Evolutionary conservation across 1,284 basidiomycete genomes (phyloP).

Genomic region (Irpex lacteus): DNA sequence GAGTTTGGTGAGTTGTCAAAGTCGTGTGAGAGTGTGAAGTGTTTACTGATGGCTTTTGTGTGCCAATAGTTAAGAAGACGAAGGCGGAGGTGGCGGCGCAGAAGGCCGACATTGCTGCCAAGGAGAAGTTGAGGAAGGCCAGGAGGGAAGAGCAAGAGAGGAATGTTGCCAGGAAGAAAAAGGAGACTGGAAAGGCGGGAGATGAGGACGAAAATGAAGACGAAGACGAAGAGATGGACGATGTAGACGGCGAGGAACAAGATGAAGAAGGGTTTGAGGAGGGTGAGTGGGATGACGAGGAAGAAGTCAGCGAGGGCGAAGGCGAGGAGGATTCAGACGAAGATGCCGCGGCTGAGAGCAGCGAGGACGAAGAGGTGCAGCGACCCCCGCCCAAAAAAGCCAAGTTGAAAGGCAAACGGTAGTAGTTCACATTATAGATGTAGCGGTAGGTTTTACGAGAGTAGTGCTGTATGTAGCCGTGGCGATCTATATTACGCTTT

Average conservation of each 20-base stretch:
- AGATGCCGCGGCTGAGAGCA: conserved; percentile 37
- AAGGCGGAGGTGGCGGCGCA: conserved; percentile 68
- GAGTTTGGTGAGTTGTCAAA: conserved; percentile 66
- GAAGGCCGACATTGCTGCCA: conserved; percentile 73
- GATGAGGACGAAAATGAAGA: conserved; percentile 38
- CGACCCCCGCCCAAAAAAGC: conserved; percentile 38
- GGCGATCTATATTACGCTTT: not conserved
- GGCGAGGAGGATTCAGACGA: conserved; percentile 34
- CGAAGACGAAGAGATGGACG: conserved; percentile 40
- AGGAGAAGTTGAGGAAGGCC: conserved; percentile 71
- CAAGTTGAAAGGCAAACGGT: conserved; percentile 38
- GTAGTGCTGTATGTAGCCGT: not conserved
- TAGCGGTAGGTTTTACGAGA: conserved; percentile 7
- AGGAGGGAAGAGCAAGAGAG: conserved; percentile 84
- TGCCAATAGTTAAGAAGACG: conserved; percentile 71
- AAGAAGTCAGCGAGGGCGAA: conserved; percentile 59
- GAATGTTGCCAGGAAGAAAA: conserved; percentile 83
- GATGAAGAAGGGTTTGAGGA: conserved; percentile 43
- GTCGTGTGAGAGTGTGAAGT: not conserved
- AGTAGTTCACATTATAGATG: conserved; percentile 8
- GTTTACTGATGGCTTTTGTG: not conserved
- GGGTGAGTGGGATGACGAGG: conserved; percentile 60
- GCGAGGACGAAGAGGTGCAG: conserved; percentile 31
- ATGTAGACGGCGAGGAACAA: conserved; percentile 36
- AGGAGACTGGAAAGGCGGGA: conserved; percentile 25